A percentile compares a stretch with the other conserved stretches of the same genome.
These are phyloP conservation scores for Teunomyces funiuensis DNA, from an alignment of 805 yeast species.

Conservation along the genomic window DNA sequence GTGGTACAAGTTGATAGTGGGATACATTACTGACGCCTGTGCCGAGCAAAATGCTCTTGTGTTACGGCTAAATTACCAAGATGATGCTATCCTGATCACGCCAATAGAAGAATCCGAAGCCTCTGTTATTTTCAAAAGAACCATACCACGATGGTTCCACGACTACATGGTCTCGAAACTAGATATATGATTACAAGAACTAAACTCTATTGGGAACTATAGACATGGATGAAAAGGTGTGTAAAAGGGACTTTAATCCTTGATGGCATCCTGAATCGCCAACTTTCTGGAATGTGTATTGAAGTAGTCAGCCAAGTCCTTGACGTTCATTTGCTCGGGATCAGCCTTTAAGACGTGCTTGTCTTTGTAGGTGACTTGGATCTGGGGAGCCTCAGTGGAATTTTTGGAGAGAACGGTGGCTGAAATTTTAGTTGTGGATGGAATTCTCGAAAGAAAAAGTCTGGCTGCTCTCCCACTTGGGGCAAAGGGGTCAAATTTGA, in stretches of 20 bases:
- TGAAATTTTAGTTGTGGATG: conserved; percentile 70
- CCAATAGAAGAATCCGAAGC: neutral
- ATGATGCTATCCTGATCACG: neutral
- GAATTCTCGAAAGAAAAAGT: conserved; percentile 73
- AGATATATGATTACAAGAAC: conserved; percentile 6
- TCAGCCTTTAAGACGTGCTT: conserved; percentile 68
- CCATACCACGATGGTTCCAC: conserved; percentile 20
- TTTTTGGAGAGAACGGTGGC: conserved; percentile 54
- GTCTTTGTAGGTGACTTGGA: conserved; percentile 78
- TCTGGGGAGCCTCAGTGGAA: conserved; percentile 53
- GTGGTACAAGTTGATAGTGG: conserved; percentile 15
- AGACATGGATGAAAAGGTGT: neutral
- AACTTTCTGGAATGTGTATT: conserved; percentile 83
- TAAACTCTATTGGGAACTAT: conserved; percentile 5
- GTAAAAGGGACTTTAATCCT: conserved; percentile 14
- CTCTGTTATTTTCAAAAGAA: conserved; percentile 8
- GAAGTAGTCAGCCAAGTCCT: conserved; percentile 68
- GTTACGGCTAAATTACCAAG: neutral
- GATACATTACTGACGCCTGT: neutral
- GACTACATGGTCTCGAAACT: conserved; percentile 6
- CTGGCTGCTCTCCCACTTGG: conserved; percentile 70
- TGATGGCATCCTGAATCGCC: conserved; percentile 69
- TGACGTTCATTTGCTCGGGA: conserved; percentile 58
- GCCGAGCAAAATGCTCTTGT: neutral
- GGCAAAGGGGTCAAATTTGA: conserved; percentile 77